Evolutionary conservation across 2,329 filamentous ascomycete genomes (phyloP).

Genomic region (Aspergillus bombycis): DNA sequence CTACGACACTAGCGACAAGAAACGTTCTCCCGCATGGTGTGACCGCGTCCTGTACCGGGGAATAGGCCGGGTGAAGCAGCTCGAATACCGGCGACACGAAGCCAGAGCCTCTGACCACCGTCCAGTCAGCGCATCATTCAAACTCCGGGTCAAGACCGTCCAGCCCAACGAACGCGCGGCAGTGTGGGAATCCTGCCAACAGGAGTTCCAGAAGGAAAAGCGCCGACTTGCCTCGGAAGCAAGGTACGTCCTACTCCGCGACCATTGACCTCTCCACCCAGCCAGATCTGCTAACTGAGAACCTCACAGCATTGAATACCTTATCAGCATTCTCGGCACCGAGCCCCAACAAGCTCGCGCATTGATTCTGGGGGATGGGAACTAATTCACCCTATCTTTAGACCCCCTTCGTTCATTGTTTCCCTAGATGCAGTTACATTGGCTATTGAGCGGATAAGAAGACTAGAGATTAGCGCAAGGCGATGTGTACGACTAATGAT

Average conservation of each 20-base stretch:
- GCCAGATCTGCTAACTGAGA: slow-evolving; percentile 24
- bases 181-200: slow-evolving; percentile 73
- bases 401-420: slow-evolving; percentile 8
- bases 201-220: slow-evolving; percentile 73
- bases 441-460: not conserved
- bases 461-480: slow-evolving; percentile 1
- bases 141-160: slow-evolving; percentile 81
- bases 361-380: slow-evolving; percentile 39
- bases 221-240: slow-evolving; percentile 69
- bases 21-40: slow-evolving; percentile 92
- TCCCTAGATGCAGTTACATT: not conserved
- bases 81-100: slow-evolving; percentile 87
- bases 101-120: slow-evolving; percentile 89
- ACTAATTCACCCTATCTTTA: slow-evolving; percentile 12
- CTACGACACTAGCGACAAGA: slow-evolving; percentile 95
- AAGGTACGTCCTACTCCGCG: slow-evolving; percentile 58
- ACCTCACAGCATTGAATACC: slow-evolving; percentile 61
- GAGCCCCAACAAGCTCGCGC: slow-evolving; percentile 56
- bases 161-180: slow-evolving; percentile 65
- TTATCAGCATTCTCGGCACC: slow-evolving; percentile 65
- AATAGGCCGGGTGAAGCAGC: slow-evolving; percentile 77
- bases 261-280: slow-evolving; percentile 36
- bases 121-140: slow-evolving; percentile 85
- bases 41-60: slow-evolving; percentile 89
- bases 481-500: slow-evolving; percentile 41